These are phyloP conservation scores for Alternaria solani DNA, from an alignment of 2,329 filamentous ascomycete species.

Conservation along the genomic window DNA sequence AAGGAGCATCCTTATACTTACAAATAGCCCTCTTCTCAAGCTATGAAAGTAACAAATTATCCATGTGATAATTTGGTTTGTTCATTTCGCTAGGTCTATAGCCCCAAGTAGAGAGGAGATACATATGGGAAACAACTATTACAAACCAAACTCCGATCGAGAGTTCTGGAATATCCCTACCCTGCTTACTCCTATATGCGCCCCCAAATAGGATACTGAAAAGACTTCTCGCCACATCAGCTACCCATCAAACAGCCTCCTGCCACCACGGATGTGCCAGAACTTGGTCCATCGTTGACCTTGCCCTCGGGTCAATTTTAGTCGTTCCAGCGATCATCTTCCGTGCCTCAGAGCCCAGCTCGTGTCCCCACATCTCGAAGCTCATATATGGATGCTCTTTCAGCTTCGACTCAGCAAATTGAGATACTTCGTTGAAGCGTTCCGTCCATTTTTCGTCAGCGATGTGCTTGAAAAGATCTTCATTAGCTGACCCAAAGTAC, in stretches of 20 bases:
- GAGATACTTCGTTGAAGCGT: conserved; percentile 33
- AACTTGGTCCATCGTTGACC: conserved; percentile 47
- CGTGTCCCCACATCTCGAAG: conserved; percentile 41
- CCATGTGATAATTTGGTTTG: no score
- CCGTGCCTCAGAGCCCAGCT: conserved; percentile 35
- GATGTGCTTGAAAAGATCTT: conserved; percentile 42
- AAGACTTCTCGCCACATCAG: conserved; percentile 3
- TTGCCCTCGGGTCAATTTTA: conserved; percentile 43
- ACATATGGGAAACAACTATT: no score
- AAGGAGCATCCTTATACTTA: no score
- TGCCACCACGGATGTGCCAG: conserved; percentile 46
- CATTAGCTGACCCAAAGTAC: conserved; percentile 46
- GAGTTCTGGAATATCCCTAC: no score
- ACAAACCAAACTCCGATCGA: no score
- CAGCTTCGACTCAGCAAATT: conserved; percentile 37
- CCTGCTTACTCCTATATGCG: not conserved
- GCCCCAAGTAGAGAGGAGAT: no score
- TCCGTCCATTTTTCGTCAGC: conserved; percentile 37
- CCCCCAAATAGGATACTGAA: conserved; percentile 6
- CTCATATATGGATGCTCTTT: conserved; percentile 39
- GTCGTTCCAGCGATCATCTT: conserved; percentile 49
- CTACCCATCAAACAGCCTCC: conserved; percentile 16
- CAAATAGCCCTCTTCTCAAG: no score
- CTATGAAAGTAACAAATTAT: no score
- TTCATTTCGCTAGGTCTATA: no score